A percentile compares a stretch with the other conserved stretches of the same genome.
phyloP scores from a whole-genome alignment of 2,329 filamentous ascomycete species.

The Nectriaceae sp. region DNA sequence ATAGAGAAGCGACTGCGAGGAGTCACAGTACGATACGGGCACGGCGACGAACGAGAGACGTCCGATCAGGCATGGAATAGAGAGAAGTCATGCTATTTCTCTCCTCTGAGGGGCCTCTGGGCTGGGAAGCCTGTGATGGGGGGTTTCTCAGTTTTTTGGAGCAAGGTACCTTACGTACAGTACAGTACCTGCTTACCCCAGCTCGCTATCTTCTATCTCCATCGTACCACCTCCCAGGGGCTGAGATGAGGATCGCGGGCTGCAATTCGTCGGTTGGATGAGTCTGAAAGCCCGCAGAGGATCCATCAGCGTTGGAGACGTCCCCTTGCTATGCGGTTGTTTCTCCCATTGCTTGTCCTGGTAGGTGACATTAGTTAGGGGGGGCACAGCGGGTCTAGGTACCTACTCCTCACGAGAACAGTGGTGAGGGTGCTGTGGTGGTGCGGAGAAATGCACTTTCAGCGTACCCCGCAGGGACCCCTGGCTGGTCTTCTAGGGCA shows the following conservation, averaged over 20 bases:
- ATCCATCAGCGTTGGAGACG: neutral
- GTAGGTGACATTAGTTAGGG: too few species aligned
- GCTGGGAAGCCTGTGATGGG: neutral
- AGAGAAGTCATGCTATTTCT: neutral
- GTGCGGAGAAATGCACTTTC: too few species aligned
- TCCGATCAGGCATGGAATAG: too few species aligned
- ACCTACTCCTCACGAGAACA: neutral
- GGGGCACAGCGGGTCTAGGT: too few species aligned
- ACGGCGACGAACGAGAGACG: neutral
- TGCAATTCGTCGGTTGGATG: too few species aligned
- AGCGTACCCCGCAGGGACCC: too few species aligned
- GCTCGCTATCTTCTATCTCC: neutral
- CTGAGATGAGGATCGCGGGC: neutral
- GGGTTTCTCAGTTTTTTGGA: neutral
- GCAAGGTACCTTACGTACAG: neutral
- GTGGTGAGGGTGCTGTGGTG: too few species aligned
- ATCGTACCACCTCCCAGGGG: neutral
- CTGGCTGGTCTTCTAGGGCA: too few species aligned
- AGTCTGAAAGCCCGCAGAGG: neutral
- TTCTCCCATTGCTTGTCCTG: too few species aligned
- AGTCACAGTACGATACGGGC: neutral
- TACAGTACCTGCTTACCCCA: neutral
- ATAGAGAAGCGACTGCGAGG: neutral
- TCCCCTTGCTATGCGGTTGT: neutral
- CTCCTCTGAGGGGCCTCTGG: neutral